A percentile compares a stretch with the other conserved stretches of the same genome.
Conservation (phyloP, 331 rosid genomes). For the Arachis monticola region DNA sequence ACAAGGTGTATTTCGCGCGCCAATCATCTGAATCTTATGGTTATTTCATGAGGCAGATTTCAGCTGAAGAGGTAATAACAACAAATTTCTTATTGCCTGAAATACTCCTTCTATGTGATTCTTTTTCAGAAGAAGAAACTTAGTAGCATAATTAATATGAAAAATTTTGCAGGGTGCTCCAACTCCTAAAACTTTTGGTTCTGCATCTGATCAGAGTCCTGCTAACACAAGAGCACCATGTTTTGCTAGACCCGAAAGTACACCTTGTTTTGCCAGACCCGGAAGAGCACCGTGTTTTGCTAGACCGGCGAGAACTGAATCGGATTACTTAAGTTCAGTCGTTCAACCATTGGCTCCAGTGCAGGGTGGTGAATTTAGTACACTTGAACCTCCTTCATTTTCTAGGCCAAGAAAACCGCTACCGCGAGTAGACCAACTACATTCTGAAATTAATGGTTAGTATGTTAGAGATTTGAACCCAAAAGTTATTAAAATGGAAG, state of each 20-base stretch:
- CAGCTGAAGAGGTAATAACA: constrained; percentile 53
- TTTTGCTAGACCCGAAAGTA: constrained; percentile 58
- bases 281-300: constrained; percentile 66
- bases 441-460: constrained; percentile 47
- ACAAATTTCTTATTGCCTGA: not conserved
- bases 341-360: constrained; percentile 39
- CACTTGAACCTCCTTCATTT: constrained; percentile 61
- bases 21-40: constrained; percentile 66
- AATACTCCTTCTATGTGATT: constrained; percentile 14
- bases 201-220: constrained; percentile 44
- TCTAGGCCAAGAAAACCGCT: constrained; percentile 48
- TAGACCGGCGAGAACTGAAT: constrained; percentile 45
- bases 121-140: constrained; percentile 10
- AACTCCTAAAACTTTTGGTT: constrained; percentile 43
- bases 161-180: constrained; percentile 45
- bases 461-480: constrained; percentile 21
- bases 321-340: constrained; percentile 34
- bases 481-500: constrained; percentile 3
- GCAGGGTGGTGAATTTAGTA: constrained; percentile 40
- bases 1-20: constrained; percentile 63
- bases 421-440: constrained; percentile 35
- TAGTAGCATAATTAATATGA: not conserved
- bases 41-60: constrained; percentile 69
- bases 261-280: constrained; percentile 69
- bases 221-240: constrained; percentile 57